Evolutionary conservation across 2,329 filamentous ascomycete genomes (phyloP).

Genomic region (Stachybotrys elegans): DNA sequence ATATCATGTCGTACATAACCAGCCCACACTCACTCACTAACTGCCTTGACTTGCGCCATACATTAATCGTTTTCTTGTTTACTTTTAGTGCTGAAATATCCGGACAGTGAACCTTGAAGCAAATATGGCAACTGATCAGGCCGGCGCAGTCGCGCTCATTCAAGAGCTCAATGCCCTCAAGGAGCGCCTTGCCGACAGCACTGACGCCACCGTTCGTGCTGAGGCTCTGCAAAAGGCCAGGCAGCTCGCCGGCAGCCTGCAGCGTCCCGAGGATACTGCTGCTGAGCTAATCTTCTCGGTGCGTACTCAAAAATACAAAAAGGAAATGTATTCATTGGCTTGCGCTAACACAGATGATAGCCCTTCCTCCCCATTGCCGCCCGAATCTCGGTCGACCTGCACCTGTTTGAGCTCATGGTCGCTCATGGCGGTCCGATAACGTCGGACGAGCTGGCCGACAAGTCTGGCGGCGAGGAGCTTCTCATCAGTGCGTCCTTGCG

Average conservation of each 20-base stretch:
- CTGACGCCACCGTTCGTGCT: neutral
- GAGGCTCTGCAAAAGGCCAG: neutral
- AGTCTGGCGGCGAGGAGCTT: slow-evolving; percentile 5
- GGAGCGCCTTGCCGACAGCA: neutral
- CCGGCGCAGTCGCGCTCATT: neutral
- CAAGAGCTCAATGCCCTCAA: neutral
- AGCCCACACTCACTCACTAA: neutral
- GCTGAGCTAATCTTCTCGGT: neutral
- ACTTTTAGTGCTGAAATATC: neutral
- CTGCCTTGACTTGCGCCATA: neutral
- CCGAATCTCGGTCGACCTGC: slow-evolving; percentile 4
- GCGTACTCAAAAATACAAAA: neutral
- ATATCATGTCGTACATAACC: neutral
- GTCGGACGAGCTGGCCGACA: slow-evolving; percentile 1
- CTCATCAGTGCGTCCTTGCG: slow-evolving; percentile 1
- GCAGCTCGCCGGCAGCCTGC: neutral
- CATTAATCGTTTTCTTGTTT: neutral
- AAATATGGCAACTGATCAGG: neutral
- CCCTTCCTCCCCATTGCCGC: slow-evolving; percentile 3
- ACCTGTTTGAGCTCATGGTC: slow-evolving; percentile 4
- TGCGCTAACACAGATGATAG: neutral
- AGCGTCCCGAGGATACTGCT: neutral
- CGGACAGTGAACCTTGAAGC: neutral
- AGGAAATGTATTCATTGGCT: neutral
- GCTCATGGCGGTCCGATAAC: slow-evolving; percentile 1